Evolutionary conservation across 129 eudicot genomes (phyloP).

Genomic region (Mikania micrantha): DNA sequence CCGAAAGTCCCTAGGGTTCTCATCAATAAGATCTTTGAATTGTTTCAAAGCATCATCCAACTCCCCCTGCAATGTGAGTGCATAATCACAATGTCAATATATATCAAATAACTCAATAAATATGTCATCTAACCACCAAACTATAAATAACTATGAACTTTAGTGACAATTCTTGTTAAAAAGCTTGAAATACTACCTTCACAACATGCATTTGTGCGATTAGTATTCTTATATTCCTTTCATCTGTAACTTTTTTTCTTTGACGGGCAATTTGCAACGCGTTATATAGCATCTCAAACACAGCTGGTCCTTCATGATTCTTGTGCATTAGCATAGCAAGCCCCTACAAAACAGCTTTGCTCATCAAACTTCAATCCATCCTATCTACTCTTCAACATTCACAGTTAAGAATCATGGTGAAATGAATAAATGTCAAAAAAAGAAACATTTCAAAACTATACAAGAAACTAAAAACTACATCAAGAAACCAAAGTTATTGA

Average conservation of each 20-base stretch:
- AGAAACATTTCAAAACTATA: not conserved
- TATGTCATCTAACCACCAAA: not conserved
- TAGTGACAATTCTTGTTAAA: not conserved
- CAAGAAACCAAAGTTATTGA: too few species aligned
- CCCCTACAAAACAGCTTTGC: conserved; percentile 44
- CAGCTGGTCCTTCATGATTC: conserved; percentile 84
- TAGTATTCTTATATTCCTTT: conserved; percentile 75
- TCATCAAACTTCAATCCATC: conserved; percentile 1
- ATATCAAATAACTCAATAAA: not conserved
- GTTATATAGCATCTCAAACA: conserved; percentile 76
- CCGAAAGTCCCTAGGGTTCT: conserved; percentile 90
- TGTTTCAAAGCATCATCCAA: conserved; percentile 66
- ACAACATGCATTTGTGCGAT: conserved; percentile 88
- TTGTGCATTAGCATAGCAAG: conserved; percentile 98
- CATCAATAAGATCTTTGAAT: conserved; percentile 51
- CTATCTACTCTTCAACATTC: conserved; percentile 4
- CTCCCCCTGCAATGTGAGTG: conserved; percentile 66
- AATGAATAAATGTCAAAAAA: too few species aligned
- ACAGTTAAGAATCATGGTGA: not conserved
- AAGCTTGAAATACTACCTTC: conserved; percentile 39
- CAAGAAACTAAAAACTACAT: too few species aligned
- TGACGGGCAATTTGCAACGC: conserved; percentile 61
- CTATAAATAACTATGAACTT: not conserved
- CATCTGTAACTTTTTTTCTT: conserved; percentile 60
- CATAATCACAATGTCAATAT: not conserved